Percentiles rank a stretch among this genome's conserved stretches.
Conservation (phyloP, 768 basidiomycete genomes). For the Leccinum ochraceum region DNA sequence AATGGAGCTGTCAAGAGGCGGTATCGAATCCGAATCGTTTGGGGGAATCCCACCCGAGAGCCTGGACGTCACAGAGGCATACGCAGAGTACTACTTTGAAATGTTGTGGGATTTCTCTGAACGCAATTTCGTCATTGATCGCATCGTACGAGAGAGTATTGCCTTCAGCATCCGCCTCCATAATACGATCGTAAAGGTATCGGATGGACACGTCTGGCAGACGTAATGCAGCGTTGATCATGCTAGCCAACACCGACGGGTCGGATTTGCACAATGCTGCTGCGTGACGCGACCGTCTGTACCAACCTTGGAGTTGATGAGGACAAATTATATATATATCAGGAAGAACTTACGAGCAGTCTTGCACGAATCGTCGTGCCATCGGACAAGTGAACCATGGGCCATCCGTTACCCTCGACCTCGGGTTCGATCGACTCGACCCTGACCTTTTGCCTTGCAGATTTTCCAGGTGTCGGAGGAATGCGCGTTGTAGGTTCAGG, state of each 20-base stretch:
- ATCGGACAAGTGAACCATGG: constrained; percentile 71
- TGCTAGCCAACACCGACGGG: constrained; percentile 58
- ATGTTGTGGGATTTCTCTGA: constrained; percentile 77
- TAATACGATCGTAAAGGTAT: constrained; percentile 62
- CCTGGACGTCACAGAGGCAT: constrained; percentile 46
- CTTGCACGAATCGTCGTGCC: constrained; percentile 65
- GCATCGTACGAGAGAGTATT: constrained; percentile 47
- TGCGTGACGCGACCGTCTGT: constrained; percentile 86
- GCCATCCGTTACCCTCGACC: constrained; percentile 67
- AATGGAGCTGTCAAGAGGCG: constrained; percentile 72
- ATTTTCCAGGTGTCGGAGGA: constrained; percentile 62
- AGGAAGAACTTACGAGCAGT: constrained; percentile 58
- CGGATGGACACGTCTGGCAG: constrained; percentile 72
- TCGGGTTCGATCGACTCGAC: constrained; percentile 66
- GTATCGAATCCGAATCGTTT: constrained; percentile 59
- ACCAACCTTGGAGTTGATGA: constrained; percentile 60
- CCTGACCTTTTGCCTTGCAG: constrained; percentile 59
- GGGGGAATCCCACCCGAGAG: constrained; percentile 56
- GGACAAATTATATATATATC: not conserved
- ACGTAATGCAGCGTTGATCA: constrained; percentile 93
- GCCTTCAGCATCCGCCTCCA: constrained; percentile 51
- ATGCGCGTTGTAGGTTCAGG: constrained; percentile 85
- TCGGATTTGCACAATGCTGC: constrained; percentile 67
- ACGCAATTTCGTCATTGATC: constrained; percentile 63
- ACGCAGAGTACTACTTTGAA: constrained; percentile 58